Conservation (phyloP, 2,329 filamentous ascomycete genomes). For the Fusarium graminum region DNA sequence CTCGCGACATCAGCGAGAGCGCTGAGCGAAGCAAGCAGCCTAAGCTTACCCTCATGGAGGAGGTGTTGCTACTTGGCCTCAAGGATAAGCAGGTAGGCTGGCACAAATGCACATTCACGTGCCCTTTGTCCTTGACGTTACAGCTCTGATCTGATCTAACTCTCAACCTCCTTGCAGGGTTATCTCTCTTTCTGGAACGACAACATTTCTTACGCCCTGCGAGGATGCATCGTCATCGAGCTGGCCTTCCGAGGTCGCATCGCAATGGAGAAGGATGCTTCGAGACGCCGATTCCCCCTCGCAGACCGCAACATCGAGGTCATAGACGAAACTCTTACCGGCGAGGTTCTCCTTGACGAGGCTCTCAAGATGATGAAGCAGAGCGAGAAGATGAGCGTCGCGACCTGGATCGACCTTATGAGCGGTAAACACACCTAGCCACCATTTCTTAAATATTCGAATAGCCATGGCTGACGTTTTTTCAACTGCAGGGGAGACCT, state of each 20-base stretch:
- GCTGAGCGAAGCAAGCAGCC: conserved; percentile 97
- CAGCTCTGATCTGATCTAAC: conserved; percentile 16
- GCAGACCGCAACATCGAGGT: conserved; percentile 97
- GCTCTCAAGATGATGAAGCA: conserved; percentile 99
- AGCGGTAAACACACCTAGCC: conserved; percentile 74
- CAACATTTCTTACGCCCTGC: conserved; percentile 97
- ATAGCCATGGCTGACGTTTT: conserved; percentile 35
- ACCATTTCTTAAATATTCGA: conserved; percentile 24
- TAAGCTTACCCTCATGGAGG: conserved; percentile 98
- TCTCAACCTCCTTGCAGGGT: conserved; percentile 68
- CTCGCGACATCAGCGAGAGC: conserved; percentile 96
- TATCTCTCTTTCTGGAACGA: conserved; percentile 99
- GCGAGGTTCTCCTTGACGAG: conserved; percentile 97
- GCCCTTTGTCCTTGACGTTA: conserved; percentile 19
- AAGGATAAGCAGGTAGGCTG: conserved; percentile 94
- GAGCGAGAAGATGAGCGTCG: conserved; percentile 99
- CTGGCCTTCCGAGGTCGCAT: conserved; percentile 95
- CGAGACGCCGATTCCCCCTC: conserved; percentile 89
- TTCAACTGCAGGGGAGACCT: conserved; percentile 83
- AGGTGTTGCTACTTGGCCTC: conserved; percentile 91
- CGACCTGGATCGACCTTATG: conserved; percentile 99
- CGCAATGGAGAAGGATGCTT: conserved; percentile 98
- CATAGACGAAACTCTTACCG: conserved; percentile 94
- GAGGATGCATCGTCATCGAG: conserved; percentile 98
- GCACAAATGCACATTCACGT: conserved; percentile 31